Conservation (phyloP, 2,329 filamentous ascomycete species). For the Tolypocladium cylindrosporum region DNA sequence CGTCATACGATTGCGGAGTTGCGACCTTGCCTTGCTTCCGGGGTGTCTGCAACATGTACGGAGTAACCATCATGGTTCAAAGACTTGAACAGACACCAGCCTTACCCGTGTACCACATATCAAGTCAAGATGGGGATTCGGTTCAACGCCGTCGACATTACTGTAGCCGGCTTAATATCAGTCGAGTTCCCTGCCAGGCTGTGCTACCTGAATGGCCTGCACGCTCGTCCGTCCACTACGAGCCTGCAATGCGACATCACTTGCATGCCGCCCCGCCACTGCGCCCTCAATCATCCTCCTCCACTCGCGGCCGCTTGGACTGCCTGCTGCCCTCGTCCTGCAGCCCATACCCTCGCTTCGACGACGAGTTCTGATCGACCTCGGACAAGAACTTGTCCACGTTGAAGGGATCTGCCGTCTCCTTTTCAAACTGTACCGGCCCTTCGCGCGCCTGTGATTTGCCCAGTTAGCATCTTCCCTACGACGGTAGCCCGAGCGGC, state of each 20-base stretch:
- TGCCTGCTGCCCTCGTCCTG: constrained; percentile 52
- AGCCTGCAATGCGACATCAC: not conserved
- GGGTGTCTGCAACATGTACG: too few relatives aligned
- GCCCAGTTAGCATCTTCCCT: constrained; percentile 17
- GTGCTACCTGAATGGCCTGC: not conserved
- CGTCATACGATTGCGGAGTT: not conserved
- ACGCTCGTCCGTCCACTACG: not conserved
- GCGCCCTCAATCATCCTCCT: constrained; percentile 37
- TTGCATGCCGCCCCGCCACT: not conserved
- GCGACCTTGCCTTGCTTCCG: not conserved
- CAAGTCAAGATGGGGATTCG: not conserved
- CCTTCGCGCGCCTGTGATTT: constrained; percentile 60
- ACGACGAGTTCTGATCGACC: constrained; percentile 51
- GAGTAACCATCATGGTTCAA: too few relatives aligned
- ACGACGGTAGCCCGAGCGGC: not conserved
- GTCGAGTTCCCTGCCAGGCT: not conserved
- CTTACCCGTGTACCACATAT: not conserved
- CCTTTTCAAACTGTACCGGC: constrained; percentile 94
- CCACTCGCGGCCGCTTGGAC: constrained; percentile 67
- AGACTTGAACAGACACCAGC: too few relatives aligned
- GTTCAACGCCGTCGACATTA: not conserved
- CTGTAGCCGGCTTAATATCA: not conserved
- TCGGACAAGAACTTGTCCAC: constrained; percentile 90
- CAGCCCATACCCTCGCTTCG: constrained; percentile 68
- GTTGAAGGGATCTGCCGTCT: constrained; percentile 76